Evolutionary conservation across 176 grass and related monocot species (phyloP).

Genomic region (Avena sativa): DNA sequence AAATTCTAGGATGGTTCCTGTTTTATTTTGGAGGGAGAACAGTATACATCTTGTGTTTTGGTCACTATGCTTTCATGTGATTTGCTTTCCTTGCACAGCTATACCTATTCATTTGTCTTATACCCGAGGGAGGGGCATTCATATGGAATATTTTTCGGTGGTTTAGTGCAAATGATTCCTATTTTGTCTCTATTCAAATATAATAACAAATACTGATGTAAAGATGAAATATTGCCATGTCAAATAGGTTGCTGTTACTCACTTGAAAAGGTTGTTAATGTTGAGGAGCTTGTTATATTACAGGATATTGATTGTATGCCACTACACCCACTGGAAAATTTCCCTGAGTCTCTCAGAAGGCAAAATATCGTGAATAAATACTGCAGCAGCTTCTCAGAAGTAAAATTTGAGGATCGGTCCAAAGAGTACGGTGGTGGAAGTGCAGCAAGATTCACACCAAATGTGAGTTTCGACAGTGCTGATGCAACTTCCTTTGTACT

Average conservation of each 20-base stretch:
- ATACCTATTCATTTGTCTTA: neutral
- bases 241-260: conserved; percentile 22
- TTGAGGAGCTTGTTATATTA: conserved; percentile 41
- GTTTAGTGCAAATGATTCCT: conserved; percentile 3
- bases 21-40: neutral
- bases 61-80: conserved; percentile 9
- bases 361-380: conserved; percentile 63
- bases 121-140: neutral
- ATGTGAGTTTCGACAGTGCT: conserved; percentile 53
- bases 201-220: conserved; percentile 2
- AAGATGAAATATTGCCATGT: conserved; percentile 21
- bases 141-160: conserved; percentile 4
- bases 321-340: conserved; percentile 85
- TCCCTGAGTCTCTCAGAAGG: conserved; percentile 72
- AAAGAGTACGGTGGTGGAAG: conserved; percentile 65
- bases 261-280: conserved; percentile 21
- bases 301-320: conserved; percentile 99
- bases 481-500: conserved; percentile 52
- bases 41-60: conserved; percentile 15
- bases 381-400: conserved; percentile 60
- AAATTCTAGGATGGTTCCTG: neutral
- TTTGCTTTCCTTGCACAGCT: neutral
- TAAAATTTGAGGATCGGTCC: conserved; percentile 57
- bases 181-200: conserved; percentile 11
- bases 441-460: conserved; percentile 50